These are phyloP conservation scores for Fagopyrum esculentum DNA, from an alignment of 148 eudicot genomes.

Conservation along the genomic window DNA sequence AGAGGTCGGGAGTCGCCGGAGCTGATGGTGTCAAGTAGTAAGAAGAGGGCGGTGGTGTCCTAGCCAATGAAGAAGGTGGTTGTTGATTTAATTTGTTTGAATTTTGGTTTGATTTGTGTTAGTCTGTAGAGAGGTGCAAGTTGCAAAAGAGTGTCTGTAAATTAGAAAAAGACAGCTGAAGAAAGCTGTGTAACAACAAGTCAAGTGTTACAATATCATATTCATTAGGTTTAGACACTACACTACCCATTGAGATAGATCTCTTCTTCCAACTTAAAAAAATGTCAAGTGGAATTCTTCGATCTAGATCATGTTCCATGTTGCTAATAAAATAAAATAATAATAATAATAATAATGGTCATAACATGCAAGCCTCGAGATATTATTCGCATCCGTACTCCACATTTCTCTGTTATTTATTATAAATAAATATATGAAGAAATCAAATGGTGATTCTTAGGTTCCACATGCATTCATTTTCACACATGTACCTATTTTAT, in stretches of 20 bases:
- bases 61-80: neutral
- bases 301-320: constrained; percentile 6
- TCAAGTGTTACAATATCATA: neutral
- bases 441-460: neutral
- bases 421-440: neutral
- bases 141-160: constrained; percentile 4
- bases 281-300: neutral
- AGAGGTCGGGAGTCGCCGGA: constrained; percentile 6
- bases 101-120: constrained; percentile 10
- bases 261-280: too few species aligned
- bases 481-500: neutral
- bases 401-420: neutral
- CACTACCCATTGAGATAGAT: too few species aligned
- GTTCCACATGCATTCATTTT: neutral
- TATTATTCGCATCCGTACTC: constrained; percentile 9
- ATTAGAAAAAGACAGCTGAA: constrained; percentile 14
- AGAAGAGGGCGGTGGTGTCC: constrained; percentile 33
- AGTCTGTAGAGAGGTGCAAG: constrained; percentile 7
- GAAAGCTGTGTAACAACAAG: constrained; percentile 2
- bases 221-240: neutral
- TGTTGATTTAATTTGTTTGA: neutral
- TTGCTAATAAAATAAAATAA: neutral
- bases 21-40: constrained; percentile 18
- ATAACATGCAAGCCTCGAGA: neutral
- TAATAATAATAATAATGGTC: neutral